Evolutionary conservation across 306 rosid genomes (phyloP), one percentile per base, ranked within the genome.

Genomic region (Aeschynomene evenia): DNA sequence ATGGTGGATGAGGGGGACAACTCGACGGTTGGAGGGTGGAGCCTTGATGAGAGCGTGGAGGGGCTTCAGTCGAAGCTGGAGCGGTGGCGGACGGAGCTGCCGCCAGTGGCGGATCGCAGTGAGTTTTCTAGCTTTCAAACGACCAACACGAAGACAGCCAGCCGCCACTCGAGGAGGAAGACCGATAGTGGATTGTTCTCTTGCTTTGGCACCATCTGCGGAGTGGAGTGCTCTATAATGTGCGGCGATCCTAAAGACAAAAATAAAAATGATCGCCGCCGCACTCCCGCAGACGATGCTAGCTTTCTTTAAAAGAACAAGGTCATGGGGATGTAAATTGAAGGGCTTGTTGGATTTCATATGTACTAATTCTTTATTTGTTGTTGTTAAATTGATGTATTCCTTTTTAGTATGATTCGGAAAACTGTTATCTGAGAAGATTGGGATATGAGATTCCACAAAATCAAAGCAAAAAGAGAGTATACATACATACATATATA

Each of bases 171-270:
- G 0, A 77, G 85, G 62, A 83, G 91, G 66, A 79, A 82, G 52
- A 82, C 85, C 0, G 91, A 88, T 0, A 40, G 7, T 21, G 95
- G 96, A 0, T 68, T 93, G 28, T 93, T 93, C 62, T 93, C 96
- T 1, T 90, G 98, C 77, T 92, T 92, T 28, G 86, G 98, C 52
- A 92, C 75, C 26, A 90, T 92, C 2, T 92, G 96, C 4, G 96
- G 96, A 0, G 54, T 79, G 15, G 82, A 90, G 54, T 92, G 96
- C 76, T 75, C 92, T 64, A 79, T 92, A 4, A 93, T 88, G 0
- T 93, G 93, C 67, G 93, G 87, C 4, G 81, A 70, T 15, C 2
- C 59, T 0, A 66, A 50, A 26, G 59, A 1, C 0, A 56, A 67
- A 22, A 89, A 86, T 70, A 79, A 73, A 19, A 90, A 85, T 65